Base-by-base conservation (phyloP, 805 yeast species). In the Barnettozyma vustinii region DNA sequence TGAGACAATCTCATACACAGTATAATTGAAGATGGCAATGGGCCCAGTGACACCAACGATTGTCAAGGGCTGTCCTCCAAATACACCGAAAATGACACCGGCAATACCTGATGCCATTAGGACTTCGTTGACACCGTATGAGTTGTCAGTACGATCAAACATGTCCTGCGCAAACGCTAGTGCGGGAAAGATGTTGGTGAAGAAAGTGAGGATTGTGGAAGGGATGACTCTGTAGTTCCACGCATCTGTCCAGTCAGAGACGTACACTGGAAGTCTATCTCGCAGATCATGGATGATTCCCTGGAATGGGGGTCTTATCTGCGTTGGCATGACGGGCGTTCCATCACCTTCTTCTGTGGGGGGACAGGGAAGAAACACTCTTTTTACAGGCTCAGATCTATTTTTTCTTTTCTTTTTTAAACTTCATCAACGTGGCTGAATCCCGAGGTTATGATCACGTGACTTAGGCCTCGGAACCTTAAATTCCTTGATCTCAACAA, bases 31-130 rank as follows among this genome's bases (percentile, higher is more conserved):
- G 52, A 92, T 91, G 2, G 96, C 71, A 15, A 94, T 84, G 0
- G 99, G 99, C 0, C 98, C 99, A 0, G 98, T 94, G 5, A 92
- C 97, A 4, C 99, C 99, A 9, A 94, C 98, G 23, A 92, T 87
- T 59, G 96, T 87, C 25, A 94, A 67, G 0, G 99, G 99, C 58
- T 91, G 96, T 0, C 97, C 98, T 0, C 86, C 75, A 49, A 91
- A 71, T 6, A 87, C 56, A 0, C 98, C 97, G 70, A 94, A 92
- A 1, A 87, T 81, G 5, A 91, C 76, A 0, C 98, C 97, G 0
- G 88, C 97, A 62, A 94, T 66, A 0, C 96, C 96, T 30, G 91
- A 81, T 7, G 94, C 75, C 61, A 94, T 60, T 21, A 92, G 71
- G 2, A 92, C 85, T 61, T 92, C 99, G 61, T 92, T 94, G 4